phyloP scores from a whole-genome alignment of 208 protist genomes.

The Leishmania tropica region DNA sequence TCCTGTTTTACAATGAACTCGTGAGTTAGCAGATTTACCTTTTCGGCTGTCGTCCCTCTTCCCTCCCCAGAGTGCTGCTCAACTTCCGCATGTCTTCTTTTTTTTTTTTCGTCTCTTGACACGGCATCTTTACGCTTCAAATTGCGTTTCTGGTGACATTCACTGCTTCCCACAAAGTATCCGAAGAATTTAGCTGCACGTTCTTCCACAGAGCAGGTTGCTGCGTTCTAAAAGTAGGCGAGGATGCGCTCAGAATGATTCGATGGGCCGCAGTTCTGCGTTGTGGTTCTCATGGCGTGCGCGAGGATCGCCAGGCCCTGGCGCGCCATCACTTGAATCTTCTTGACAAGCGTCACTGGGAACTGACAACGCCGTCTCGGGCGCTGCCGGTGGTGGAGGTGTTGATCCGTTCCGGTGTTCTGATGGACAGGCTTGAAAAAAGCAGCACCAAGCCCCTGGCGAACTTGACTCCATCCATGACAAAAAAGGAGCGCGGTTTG shows the following conservation, averaged over 20 bases:
- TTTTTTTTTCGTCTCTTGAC: too few species aligned
- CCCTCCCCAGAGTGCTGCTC: too few species aligned
- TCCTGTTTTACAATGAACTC: not conserved
- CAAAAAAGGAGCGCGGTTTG: slow-evolving; percentile 43
- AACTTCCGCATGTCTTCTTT: not conserved
- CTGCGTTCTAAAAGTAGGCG: not conserved
- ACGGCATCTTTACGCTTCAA: not conserved
- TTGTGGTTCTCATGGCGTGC: slow-evolving; percentile 13
- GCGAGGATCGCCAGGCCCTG: slow-evolving; percentile 32
- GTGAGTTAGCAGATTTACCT: not conserved
- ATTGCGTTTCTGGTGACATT: not conserved
- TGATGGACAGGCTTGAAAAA: slow-evolving; percentile 56
- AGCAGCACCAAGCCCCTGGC: slow-evolving; percentile 40
- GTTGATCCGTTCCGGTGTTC: slow-evolving; percentile 52
- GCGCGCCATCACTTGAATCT: slow-evolving; percentile 40
- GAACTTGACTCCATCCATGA: slow-evolving; percentile 67
- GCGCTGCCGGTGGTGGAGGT: slow-evolving; percentile 57
- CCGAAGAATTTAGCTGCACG: not conserved
- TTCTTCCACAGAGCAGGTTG: not conserved
- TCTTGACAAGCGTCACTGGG: slow-evolving; percentile 50
- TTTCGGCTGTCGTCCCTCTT: too few species aligned
- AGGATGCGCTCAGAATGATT: slow-evolving; percentile 26
- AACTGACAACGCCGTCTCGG: slow-evolving; percentile 69
- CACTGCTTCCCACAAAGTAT: not conserved
- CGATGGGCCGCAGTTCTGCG: slow-evolving; percentile 11